A percentile compares a stretch with the other conserved stretches of the same genome.
Evolutionary conservation across 2,329 filamentous ascomycete genomes (phyloP).

Genomic region (Paecilomyces formosus): DNA sequence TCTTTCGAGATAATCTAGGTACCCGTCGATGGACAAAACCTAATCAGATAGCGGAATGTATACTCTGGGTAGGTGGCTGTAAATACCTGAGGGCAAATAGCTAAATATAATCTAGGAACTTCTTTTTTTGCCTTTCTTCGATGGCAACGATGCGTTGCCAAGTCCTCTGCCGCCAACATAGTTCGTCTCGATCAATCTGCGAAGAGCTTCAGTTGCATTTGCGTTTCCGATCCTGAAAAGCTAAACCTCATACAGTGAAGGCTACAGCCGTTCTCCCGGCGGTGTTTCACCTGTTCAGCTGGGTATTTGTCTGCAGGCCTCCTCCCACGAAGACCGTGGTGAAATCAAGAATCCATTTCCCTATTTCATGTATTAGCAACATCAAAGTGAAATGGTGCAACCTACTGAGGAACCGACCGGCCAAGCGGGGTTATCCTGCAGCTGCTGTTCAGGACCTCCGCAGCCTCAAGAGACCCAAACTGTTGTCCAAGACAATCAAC

Average conservation of each 20-base stretch:
- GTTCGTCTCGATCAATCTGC: not conserved
- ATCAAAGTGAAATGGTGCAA: not conserved
- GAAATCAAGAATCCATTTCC: not conserved
- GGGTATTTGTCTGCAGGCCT: not conserved
- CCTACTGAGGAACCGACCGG: not conserved
- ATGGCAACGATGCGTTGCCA: not conserved
- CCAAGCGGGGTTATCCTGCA: not conserved
- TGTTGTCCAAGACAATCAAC: not conserved
- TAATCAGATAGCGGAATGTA: not conserved
- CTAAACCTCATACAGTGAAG: not conserved
- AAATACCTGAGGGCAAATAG: not conserved
- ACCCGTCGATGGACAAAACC: not conserved
- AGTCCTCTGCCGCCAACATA: not conserved
- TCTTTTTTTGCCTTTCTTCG: not conserved
- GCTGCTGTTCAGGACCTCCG: not conserved
- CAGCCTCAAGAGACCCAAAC: not conserved
- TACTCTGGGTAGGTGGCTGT: not conserved
- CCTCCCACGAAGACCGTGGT: not conserved
- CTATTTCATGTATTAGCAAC: not conserved
- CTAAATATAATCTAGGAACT: not conserved
- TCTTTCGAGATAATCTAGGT: not conserved
- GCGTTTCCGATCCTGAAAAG: not conserved
- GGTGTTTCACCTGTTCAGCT: not conserved
- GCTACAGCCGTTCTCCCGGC: not conserved
- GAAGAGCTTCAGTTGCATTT: not conserved